Conservation (phyloP, 305 asterid genomes). For the Fraxinus velutina region DNA sequence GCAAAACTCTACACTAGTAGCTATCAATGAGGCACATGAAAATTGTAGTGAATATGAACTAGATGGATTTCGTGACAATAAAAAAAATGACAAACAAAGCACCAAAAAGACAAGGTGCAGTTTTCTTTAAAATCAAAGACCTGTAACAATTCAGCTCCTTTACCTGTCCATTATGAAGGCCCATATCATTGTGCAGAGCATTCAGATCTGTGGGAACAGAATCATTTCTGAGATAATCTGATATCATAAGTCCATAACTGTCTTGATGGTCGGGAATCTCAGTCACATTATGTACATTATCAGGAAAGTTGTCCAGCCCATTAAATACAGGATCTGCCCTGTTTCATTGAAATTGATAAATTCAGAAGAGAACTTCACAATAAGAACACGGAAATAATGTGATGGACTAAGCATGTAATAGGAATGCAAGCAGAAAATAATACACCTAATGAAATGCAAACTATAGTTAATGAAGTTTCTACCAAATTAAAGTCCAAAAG, state of each 20-base stretch:
- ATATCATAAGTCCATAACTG: slow-evolving; percentile 89
- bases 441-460: not conserved
- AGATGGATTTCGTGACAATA: not conserved
- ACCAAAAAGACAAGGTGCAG: not conserved
- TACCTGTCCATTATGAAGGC: slow-evolving; percentile 79
- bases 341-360: slow-evolving; percentile 27
- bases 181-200: slow-evolving; percentile 70
- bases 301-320: slow-evolving; percentile 64
- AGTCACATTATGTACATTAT: slow-evolving; percentile 49
- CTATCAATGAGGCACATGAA: not conserved
- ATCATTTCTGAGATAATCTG: slow-evolving; percentile 79
- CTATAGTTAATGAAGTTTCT: not conserved
- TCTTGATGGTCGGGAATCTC: slow-evolving; percentile 67
- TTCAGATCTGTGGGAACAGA: slow-evolving; percentile 62
- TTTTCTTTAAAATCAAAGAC: not conserved
- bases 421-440: not conserved
- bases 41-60: not conserved
- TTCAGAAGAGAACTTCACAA: slow-evolving; percentile 13
- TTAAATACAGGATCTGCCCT: slow-evolving; percentile 66
- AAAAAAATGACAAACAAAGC: slow-evolving; percentile 1
- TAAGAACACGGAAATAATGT: slow-evolving; percentile 11
- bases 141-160: slow-evolving; percentile 21
- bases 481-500: not conserved
- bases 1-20: not conserved
- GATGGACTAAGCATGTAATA: not conserved